Conservation (phyloP, 805 yeast species). For the Candida tibetensis region DNA sequence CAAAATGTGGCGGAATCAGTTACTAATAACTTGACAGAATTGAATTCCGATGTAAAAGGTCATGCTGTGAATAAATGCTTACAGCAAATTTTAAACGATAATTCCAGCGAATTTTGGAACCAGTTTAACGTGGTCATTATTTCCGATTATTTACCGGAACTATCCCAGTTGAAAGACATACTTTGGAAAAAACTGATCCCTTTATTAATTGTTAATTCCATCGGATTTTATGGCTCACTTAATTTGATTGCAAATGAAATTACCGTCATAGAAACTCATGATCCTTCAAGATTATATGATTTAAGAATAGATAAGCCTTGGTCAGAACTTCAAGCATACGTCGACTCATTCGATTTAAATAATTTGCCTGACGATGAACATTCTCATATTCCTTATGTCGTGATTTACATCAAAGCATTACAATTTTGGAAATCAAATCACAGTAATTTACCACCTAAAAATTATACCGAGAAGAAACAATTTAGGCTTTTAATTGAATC, state of each 20-base stretch:
- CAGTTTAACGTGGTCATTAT: constrained; percentile 51
- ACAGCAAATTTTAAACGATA: constrained; percentile 9
- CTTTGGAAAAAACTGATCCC: constrained; percentile 52
- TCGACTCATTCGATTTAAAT: constrained; percentile 50
- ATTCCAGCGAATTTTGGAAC: constrained; percentile 39
- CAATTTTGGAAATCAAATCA: constrained; percentile 38
- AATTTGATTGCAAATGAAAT: constrained; percentile 54
- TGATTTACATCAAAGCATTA: constrained; percentile 56
- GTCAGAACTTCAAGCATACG: constrained; percentile 56
- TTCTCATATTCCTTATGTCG: constrained; percentile 68
- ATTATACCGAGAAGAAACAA: constrained; percentile 39
- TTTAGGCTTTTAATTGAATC: constrained; percentile 37
- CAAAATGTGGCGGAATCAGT: constrained; percentile 37
- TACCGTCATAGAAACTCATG: constrained; percentile 71
- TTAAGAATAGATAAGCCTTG: constrained; percentile 70
- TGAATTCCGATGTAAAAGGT: constrained; percentile 60
- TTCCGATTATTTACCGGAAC: constrained; percentile 24
- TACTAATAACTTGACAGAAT: constrained; percentile 43
- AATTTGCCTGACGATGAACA: constrained; percentile 41
- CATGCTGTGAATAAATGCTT: constrained; percentile 16
- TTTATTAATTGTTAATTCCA: constrained; percentile 45
- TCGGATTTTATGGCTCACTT: constrained; percentile 67
- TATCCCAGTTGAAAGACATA: constrained; percentile 28
- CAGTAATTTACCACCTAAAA: constrained; percentile 29
- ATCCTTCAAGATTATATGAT: constrained; percentile 61